Conservation (phyloP, 805 yeast genomes). For the Hemisphaericaspora nanyangensis region DNA sequence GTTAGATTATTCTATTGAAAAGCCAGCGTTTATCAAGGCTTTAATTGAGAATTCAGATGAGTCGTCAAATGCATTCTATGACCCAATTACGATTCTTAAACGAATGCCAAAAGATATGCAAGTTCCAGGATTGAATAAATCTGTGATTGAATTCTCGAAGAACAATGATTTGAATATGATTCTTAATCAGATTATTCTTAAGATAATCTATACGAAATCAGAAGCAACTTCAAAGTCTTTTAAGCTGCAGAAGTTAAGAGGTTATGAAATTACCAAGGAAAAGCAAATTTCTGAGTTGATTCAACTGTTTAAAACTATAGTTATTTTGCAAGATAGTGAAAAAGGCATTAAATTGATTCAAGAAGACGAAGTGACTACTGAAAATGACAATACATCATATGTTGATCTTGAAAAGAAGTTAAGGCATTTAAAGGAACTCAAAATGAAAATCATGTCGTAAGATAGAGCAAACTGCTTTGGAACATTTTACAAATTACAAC, state of each 20-base stretch:
- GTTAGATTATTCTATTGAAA: slow-evolving; percentile 62
- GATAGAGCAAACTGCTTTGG: too few species aligned
- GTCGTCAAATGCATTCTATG: slow-evolving; percentile 38
- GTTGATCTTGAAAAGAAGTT: slow-evolving; percentile 15
- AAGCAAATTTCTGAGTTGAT: slow-evolving; percentile 16
- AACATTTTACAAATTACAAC: too few species aligned
- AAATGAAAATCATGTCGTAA: not conserved
- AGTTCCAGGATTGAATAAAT: slow-evolving; percentile 61
- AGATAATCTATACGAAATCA: slow-evolving; percentile 29
- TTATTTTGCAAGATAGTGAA: slow-evolving; percentile 10
- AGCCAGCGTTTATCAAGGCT: slow-evolving; percentile 74
- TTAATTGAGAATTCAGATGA: slow-evolving; percentile 67
- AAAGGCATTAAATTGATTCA: not conserved
- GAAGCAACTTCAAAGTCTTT: slow-evolving; percentile 22
- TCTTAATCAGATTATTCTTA: slow-evolving; percentile 52
- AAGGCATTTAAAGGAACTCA: slow-evolving; percentile 12
- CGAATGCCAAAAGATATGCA: slow-evolving; percentile 59
- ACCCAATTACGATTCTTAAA: slow-evolving; percentile 65
- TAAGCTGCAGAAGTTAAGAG: slow-evolving; percentile 20
- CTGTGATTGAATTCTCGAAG: slow-evolving; percentile 56
- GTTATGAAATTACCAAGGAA: slow-evolving; percentile 21
- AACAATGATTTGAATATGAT: slow-evolving; percentile 54
- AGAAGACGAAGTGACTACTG: slow-evolving; percentile 1
- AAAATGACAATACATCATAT: slow-evolving; percentile 4
- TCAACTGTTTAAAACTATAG: slow-evolving; percentile 25